Conservation (phyloP, 2,329 filamentous ascomycete genomes). For the Dactylellina drechsleri region DNA sequence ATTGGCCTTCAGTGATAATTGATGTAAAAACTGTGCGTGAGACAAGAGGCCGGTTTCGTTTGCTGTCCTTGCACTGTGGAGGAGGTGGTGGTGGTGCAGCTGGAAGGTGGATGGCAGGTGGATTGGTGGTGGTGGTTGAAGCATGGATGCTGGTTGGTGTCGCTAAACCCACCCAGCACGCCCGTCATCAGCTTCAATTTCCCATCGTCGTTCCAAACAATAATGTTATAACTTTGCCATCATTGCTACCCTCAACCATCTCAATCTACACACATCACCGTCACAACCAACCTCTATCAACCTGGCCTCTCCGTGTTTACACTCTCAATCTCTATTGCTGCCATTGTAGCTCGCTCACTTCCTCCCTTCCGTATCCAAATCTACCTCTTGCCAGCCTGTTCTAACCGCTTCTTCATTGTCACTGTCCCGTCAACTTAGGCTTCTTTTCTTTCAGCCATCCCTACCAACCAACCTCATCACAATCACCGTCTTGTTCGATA, state of each 20-base stretch:
- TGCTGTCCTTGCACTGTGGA: not conserved
- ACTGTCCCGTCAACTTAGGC: not conserved
- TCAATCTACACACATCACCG: not conserved
- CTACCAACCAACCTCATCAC: too few species aligned
- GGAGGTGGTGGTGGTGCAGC: too few species aligned
- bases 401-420: not conserved
- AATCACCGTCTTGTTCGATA: too few species aligned
- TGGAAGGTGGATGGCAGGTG: too few species aligned
- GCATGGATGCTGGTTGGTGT: constrained; percentile 2
- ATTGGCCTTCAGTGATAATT: not conserved
- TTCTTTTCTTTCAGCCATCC: not conserved
- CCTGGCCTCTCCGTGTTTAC: not conserved
- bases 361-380: not conserved
- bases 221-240: not conserved
- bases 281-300: not conserved
- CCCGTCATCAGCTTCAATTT: constrained; percentile 41
- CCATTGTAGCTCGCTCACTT: not conserved
- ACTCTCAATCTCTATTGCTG: not conserved
- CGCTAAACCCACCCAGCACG: constrained; percentile 10
- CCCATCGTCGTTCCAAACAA: not conserved
- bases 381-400: not conserved
- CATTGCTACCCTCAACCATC: not conserved
- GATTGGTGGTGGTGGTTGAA: too few species aligned
- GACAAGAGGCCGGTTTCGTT: constrained; percentile 17
- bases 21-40: not conserved